These are phyloP conservation scores for Glycine tomentella DNA, from an alignment of 306 rosid genomes.

Conservation along the genomic window DNA sequence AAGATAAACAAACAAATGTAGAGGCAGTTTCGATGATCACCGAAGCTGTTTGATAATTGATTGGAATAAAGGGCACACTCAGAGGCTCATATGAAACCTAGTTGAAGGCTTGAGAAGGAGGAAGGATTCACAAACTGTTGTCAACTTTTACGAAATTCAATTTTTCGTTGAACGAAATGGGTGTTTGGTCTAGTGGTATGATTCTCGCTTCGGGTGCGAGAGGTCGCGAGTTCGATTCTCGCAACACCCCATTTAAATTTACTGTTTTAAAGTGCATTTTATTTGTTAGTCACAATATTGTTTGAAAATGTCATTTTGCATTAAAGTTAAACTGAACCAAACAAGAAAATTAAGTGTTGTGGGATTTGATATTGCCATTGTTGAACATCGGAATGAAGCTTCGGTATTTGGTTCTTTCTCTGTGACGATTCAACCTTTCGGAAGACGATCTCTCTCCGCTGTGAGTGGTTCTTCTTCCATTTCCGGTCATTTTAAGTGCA, in stretches of 20 bases:
- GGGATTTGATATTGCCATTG: conserved; percentile 49
- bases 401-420: conserved; percentile 22
- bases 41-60: too few relatives aligned
- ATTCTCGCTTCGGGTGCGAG: conserved; percentile 82
- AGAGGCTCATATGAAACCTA: conserved; percentile 47
- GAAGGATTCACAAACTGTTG: neutral
- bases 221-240: conserved; percentile 79
- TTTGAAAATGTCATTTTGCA: too few relatives aligned
- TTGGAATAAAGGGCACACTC: neutral
- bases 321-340: too few relatives aligned
- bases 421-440: conserved; percentile 41
- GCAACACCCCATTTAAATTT: conserved; percentile 49
- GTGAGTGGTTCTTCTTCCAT: conserved; percentile 46
- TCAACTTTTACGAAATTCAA: too few relatives aligned
- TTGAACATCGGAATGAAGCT: conserved; percentile 55
- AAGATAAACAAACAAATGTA: neutral
- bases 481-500: conserved; percentile 58
- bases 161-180: neutral
- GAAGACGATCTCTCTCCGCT: conserved; percentile 58
- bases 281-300: too few relatives aligned
- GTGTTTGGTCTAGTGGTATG: conserved; percentile 86
- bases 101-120: neutral
- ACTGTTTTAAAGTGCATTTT: too few relatives aligned
- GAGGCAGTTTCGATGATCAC: conserved; percentile 20
- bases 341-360: too few relatives aligned